These are phyloP conservation scores for Psilocybe cubensis DNA, from an alignment of 768 basidiomycete genomes.

Conservation along the genomic window DNA sequence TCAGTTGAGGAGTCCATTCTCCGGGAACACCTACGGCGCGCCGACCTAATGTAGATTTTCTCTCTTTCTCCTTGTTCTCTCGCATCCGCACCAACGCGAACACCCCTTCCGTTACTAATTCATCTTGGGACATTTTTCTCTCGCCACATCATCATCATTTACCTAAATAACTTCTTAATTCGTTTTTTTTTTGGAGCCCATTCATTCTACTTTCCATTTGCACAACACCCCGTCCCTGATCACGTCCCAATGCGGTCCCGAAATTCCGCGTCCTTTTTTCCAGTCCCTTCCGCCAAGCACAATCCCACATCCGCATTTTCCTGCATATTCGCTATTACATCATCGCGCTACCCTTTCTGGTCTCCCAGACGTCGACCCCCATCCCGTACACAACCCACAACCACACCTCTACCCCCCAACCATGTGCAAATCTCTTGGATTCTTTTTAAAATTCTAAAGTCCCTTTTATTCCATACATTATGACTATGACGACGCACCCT, in stretches of 20 bases:
- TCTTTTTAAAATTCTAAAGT: neutral
- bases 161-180: neutral
- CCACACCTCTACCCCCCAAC: neutral
- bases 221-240: neutral
- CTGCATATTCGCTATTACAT: neutral
- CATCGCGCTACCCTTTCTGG: neutral
- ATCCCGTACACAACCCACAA: neutral
- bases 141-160: neutral
- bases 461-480: slow-evolving; percentile 8
- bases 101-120: neutral
- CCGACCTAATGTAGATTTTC: slow-evolving; percentile 62
- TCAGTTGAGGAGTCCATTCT: slow-evolving; percentile 76
- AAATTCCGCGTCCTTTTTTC: no score
- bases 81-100: no score
- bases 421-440: neutral
- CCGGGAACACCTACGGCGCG: slow-evolving; percentile 68
- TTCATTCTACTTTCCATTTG: neutral
- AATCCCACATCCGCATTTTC: neutral
- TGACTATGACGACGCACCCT: slow-evolving; percentile 12
- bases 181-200: slow-evolving; percentile 2
- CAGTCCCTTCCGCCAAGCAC: neutral
- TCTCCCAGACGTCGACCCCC: neutral
- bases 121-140: slow-evolving; percentile 12
- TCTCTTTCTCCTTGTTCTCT: neutral
- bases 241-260: no score